A percentile compares a stretch with the other conserved stretches of the same genome.
Evolutionary conservation across 2,329 filamentous ascomycete species (phyloP).

Genomic region (Xylaria hypoxylon): DNA sequence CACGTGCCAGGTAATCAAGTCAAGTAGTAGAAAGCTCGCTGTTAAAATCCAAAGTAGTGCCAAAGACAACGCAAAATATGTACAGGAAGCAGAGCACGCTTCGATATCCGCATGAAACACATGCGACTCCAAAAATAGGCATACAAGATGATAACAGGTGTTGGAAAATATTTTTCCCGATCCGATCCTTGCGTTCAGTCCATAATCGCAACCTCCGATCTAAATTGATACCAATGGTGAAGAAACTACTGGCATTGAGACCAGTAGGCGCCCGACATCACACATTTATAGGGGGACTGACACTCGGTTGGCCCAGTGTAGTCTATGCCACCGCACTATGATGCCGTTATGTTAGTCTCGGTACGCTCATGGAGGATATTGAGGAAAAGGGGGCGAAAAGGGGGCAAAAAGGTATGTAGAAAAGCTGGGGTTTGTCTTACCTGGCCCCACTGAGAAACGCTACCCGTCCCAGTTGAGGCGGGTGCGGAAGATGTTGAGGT

Average conservation of each 20-base stretch:
- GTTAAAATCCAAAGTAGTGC: not conserved
- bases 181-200: slow-evolving; percentile 38
- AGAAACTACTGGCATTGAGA: slow-evolving; percentile 37
- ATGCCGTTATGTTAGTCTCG: slow-evolving; percentile 8
- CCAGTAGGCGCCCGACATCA: slow-evolving; percentile 31
- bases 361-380: not conserved
- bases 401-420: not conserved
- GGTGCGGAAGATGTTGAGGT: slow-evolving; percentile 21
- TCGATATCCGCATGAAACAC: slow-evolving; percentile 17
- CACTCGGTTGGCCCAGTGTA: slow-evolving; percentile 40
- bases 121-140: slow-evolving; percentile 17
- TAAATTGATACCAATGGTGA: slow-evolving; percentile 1
- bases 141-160: slow-evolving; percentile 3
- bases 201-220: slow-evolving; percentile 37
- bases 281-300: slow-evolving; percentile 37
- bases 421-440: slow-evolving; percentile 25
- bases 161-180: slow-evolving; percentile 12
- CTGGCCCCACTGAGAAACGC: slow-evolving; percentile 37
- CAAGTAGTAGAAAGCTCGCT: slow-evolving; percentile 14
- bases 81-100: slow-evolving; percentile 18
- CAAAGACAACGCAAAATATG: slow-evolving; percentile 22
- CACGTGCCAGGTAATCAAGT: not conserved
- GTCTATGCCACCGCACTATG: slow-evolving; percentile 39
- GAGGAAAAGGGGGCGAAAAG: not conserved
- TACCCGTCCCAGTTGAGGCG: slow-evolving; percentile 22